A percentile compares a stretch with the other conserved stretches of the same genome.
Evolutionary conservation across 169 alveolate genomes (phyloP).

Genomic region (Perkinsus olseni): DNA sequence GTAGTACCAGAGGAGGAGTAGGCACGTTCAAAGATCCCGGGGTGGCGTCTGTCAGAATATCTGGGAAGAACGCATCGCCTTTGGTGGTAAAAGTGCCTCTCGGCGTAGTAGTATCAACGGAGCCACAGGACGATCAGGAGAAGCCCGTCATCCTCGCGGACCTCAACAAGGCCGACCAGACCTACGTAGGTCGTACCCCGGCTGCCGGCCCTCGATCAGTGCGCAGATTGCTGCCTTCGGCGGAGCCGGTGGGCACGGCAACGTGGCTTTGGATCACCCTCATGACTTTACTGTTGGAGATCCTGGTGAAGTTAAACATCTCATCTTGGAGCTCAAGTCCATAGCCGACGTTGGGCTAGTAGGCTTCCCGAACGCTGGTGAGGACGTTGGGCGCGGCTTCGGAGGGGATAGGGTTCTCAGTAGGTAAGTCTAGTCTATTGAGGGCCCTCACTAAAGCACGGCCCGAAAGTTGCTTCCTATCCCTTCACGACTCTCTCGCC

Average conservation of each 20-base stretch:
- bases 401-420: too few relatives aligned
- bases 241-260: constrained; percentile 4
- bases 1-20: not conserved
- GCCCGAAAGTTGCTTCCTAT: constrained; percentile 72
- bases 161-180: not conserved
- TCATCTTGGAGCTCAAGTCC: constrained; percentile 18
- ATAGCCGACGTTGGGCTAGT: constrained; percentile 69
- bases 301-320: not conserved
- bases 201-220: not conserved
- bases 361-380: constrained; percentile 85
- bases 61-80: not conserved
- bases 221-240: not conserved
- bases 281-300: not conserved
- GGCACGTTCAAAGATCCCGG: not conserved
- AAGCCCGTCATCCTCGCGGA: not conserved
- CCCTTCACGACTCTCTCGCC: constrained; percentile 75
- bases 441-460: constrained; percentile 37
- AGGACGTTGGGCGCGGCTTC: not conserved
- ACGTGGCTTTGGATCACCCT: not conserved
- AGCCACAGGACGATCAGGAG: not conserved
- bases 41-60: not conserved
- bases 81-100: constrained; percentile 6
- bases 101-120: not conserved
- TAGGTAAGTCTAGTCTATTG: not conserved
- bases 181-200: not conserved